Conservation (phyloP, 371 early-diverging fungal genomes). For the Dichotomocladium elegans region DNA sequence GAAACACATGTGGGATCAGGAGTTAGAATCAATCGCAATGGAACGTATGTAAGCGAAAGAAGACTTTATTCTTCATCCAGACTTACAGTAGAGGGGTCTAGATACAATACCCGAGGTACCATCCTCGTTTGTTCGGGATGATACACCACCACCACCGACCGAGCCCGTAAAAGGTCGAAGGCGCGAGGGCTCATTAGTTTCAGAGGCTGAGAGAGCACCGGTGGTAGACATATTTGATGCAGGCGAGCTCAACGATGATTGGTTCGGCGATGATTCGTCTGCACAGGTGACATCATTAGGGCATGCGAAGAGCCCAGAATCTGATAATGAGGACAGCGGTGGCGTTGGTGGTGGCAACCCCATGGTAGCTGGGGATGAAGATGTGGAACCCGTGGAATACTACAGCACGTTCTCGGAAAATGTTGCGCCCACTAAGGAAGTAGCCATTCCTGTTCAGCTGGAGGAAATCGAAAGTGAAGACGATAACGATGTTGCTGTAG, state of each 20-base stretch:
- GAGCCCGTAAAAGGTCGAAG: slow-evolving; percentile 34
- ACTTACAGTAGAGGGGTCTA: too few relatives aligned
- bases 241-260: slow-evolving; percentile 51
- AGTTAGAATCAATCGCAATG: slow-evolving; percentile 28
- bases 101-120: slow-evolving; percentile 3
- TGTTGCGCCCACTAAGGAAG: slow-evolving; percentile 45
- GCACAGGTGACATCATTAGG: not conserved
- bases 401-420: slow-evolving; percentile 9
- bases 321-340: slow-evolving; percentile 28
- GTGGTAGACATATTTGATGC: slow-evolving; percentile 44
- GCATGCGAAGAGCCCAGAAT: slow-evolving; percentile 12
- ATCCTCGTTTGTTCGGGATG: slow-evolving; percentile 8
- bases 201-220: slow-evolving; percentile 22
- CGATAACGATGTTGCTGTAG: not conserved
- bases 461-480: slow-evolving; percentile 1
- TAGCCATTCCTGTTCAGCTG: not conserved
- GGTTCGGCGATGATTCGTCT: slow-evolving; percentile 35
- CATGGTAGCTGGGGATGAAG: slow-evolving; percentile 58
- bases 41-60: slow-evolving; percentile 21
- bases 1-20: slow-evolving; percentile 38
- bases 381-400: slow-evolving; percentile 43
- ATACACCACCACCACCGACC: slow-evolving; percentile 42
- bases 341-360: slow-evolving; percentile 52
- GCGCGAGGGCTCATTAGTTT: slow-evolving; percentile 20
- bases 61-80: not conserved